Conservation (phyloP, 176 grass and related monocot species). For the Cenchrus purpureus region DNA sequence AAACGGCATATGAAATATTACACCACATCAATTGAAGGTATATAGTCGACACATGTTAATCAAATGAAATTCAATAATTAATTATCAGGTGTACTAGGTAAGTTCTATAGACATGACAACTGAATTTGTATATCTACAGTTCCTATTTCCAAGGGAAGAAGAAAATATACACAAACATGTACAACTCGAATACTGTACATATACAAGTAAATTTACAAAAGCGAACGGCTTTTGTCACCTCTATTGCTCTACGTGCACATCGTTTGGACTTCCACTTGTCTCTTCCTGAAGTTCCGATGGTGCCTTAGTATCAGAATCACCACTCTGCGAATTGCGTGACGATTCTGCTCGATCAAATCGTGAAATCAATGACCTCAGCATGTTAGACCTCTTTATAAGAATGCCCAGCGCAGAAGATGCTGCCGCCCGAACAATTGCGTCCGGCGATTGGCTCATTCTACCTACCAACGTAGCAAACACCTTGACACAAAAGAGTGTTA, state of each 20-base stretch:
- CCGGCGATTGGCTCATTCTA: conserved; percentile 78
- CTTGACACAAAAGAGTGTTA: conserved; percentile 50
- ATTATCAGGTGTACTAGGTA: neutral
- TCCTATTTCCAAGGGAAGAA: conserved; percentile 11
- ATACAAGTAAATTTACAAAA: conserved; percentile 49
- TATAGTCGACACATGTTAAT: neutral
- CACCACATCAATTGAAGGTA: neutral
- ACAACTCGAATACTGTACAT: conserved; percentile 23
- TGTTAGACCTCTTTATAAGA: conserved; percentile 79
- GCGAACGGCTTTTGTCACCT: neutral
- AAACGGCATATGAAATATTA: neutral
- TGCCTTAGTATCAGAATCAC: conserved; percentile 41
- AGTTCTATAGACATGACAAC: conserved; percentile 18
- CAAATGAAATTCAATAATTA: conserved; percentile 33
- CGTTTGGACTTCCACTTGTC: conserved; percentile 17
- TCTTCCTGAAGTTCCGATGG: conserved; percentile 48
- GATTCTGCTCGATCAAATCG: conserved; percentile 61
- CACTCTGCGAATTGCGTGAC: conserved; percentile 48
- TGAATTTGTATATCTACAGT: neutral
- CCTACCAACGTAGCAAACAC: conserved; percentile 79
- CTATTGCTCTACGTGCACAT: conserved; percentile 37
- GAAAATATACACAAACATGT: conserved; percentile 29
- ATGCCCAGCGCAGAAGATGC: conserved; percentile 81
- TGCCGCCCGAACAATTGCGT: conserved; percentile 76
- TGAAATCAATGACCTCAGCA: conserved; percentile 55